Base-by-base conservation (phyloP, 352 stramenopile species). In the Globisporangium heterothallicum region DNA sequence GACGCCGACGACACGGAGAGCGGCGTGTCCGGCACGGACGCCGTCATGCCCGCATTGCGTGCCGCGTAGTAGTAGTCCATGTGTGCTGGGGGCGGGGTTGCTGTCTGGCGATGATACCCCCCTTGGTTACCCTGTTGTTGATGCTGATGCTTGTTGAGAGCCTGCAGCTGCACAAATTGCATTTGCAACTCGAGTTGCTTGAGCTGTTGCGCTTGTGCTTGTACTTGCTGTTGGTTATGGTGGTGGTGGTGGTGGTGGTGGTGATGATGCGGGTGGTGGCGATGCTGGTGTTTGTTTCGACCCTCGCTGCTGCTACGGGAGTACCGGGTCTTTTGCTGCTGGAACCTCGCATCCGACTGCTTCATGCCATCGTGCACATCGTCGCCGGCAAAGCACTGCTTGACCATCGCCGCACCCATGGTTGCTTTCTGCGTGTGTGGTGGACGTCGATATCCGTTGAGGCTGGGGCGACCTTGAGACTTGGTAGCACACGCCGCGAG, bases 371-470 rank as follows among this genome's bases (percentile, higher is more conserved):
- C 32, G 21, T 34, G n/a, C 32, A 38, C 41, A 51, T 53, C 35
- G 30, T 60, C 59, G 48, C 43, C 53, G 3, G 30, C 36, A 29
- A 75, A 68, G 56, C 66, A 75, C 18, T 41, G 49, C 57, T 72
- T 75, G 41, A 69, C 63, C 32, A 75, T 52, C 9, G 66, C 62
- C 8, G 66, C 66, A 6, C 66, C 66, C 66, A 75, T 75, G 10
- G n/a, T 18, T 24, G 40, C 21, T 45, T 5, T 26, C 40, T 45
- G 40, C 40, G 25, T 18, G 10, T 18, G 18, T 18, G 38, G 21
- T 5, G 7, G 16, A 6, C 29, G 29, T 34, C 29, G 10, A 34
- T 34, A 34, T 34, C 6, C 29, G 29, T 10, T 10, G 29, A 6
- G n/a, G n/a, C n/a, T n/a, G n/a, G n/a, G n/a, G n/a, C n/a, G n/a